Evolutionary conservation across 495 filamentous ascomycete species (phyloP), one percentile per base, ranked within the genome.

Genomic region (Podospora conica): DNA sequence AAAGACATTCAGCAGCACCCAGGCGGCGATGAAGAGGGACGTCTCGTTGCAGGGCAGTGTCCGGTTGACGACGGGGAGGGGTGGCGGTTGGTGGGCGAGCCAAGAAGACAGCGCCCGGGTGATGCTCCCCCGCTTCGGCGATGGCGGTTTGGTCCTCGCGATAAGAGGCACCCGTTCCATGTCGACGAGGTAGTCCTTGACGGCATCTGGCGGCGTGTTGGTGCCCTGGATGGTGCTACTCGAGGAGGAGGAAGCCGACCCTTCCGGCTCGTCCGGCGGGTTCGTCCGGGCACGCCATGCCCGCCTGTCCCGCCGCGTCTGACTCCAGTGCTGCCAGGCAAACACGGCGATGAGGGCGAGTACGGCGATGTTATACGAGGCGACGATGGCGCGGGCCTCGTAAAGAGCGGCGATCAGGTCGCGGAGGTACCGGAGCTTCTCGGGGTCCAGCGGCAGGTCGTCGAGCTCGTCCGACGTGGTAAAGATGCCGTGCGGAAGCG

Each of bases 1-100:
- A 68, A 87, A 87, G 22, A 83, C 31, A 56, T 87, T 88, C 3
- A 89, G 68, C 18, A 69, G 77, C 1, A 88, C 55, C 72, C 85
- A 84, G 20, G 72, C 65, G 9, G 80, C 48, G 53, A 87, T 70
- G 53, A 81, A 71, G 9, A 87, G 67, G 2, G 85, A 82, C 23
- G 78, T 81, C 18, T 74, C 77, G 65, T 85, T 88, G 20, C 82
- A 80, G 3, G 83, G 84, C 15, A 87, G 70, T 9, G 72, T 74
- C 60, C 83, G 84, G 72, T 86, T 83, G 67, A 87, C 63, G 21
- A 85, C 18, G 0, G 82, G 85, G 9, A 88, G 75, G 1, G 82
- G 81, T 21, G 64, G 72, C 20, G 86, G 86, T 68, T 88, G 86
- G 60, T 85, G 82, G 63, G 78, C 76, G 33, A 85, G 70, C 63